Percentiles rank a stretch among this genome's conserved stretches.
Evolutionary conservation across 768 basidiomycete genomes (phyloP).

Genomic region (Termitomyces sp.): DNA sequence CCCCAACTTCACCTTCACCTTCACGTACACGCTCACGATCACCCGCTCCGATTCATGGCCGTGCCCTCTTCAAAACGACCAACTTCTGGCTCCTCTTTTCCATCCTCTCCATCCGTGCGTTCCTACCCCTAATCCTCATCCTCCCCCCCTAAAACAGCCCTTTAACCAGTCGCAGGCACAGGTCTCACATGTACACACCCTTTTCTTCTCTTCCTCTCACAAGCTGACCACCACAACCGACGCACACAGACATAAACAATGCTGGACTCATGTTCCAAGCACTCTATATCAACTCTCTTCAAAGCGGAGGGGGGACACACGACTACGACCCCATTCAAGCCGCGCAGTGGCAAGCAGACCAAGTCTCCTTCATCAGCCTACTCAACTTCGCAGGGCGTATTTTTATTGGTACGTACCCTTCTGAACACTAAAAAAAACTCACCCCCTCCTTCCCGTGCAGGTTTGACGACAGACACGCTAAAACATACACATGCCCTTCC

Average conservation of each 20-base stretch:
- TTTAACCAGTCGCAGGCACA: constrained; percentile 54
- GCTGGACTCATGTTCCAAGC: constrained; percentile 70
- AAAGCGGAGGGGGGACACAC: constrained; percentile 22
- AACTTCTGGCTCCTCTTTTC: constrained; percentile 30
- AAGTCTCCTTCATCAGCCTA: constrained; percentile 79
- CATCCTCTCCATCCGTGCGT: constrained; percentile 54
- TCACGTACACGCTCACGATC: constrained; percentile 1
- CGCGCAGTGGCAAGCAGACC: constrained; percentile 71
- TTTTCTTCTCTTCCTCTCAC: not conserved
- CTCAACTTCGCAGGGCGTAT: constrained; percentile 80
- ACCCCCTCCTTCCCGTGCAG: constrained; percentile 18
- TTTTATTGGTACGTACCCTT: constrained; percentile 48
- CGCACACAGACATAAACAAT: constrained; percentile 64
- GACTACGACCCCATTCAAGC: constrained; percentile 65
- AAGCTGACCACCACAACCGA: not conserved
- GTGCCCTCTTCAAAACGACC: constrained; percentile 12
- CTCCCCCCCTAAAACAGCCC: not conserved
- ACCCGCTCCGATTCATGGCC: constrained; percentile 16
- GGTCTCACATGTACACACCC: constrained; percentile 64
- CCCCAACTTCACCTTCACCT: not conserved
- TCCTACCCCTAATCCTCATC: constrained; percentile 24
- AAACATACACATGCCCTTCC: constrained; percentile 54
- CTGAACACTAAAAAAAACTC: not conserved
- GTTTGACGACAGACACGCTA: constrained; percentile 61
- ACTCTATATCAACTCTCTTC: constrained; percentile 47